phyloP scores from a whole-genome alignment of 208 protist genomes.

The Leishmania turanica region DNA sequence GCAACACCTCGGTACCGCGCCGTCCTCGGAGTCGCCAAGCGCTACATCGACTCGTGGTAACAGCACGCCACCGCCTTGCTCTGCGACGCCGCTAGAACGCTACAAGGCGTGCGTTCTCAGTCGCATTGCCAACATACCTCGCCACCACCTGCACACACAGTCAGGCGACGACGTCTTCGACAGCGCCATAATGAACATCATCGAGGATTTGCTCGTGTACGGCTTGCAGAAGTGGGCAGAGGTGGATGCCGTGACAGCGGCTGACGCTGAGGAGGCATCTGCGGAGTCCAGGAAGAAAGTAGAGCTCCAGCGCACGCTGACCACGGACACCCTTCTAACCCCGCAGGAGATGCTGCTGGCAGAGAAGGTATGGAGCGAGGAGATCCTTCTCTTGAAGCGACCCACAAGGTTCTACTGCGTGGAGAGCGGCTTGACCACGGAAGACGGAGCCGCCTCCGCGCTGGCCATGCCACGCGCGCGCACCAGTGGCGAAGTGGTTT shows the following conservation, averaged over 20 bases:
- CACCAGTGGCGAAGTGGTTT: slow-evolving; percentile 23
- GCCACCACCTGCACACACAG: slow-evolving; percentile 63
- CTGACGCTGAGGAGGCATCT: slow-evolving; percentile 7
- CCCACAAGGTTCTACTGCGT: slow-evolving; percentile 80
- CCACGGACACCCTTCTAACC: slow-evolving; percentile 35
- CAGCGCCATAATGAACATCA: slow-evolving; percentile 68
- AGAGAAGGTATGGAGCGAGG: slow-evolving; percentile 69
- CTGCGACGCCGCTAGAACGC: slow-evolving; percentile 10
- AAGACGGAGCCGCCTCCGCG: slow-evolving; percentile 37
- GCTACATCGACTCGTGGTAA: neutral
- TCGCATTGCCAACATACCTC: slow-evolving; percentile 27
- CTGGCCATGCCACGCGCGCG: slow-evolving; percentile 20
- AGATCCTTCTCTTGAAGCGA: slow-evolving; percentile 69
- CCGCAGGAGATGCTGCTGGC: slow-evolving; percentile 62
- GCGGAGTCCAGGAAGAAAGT: slow-evolving; percentile 17
- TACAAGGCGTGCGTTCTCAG: slow-evolving; percentile 36
- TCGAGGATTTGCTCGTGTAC: slow-evolving; percentile 62
- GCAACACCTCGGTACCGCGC: slow-evolving; percentile 18
- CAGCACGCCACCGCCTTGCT: neutral
- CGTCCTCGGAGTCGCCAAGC: slow-evolving; percentile 1
- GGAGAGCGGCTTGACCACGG: slow-evolving; percentile 48
- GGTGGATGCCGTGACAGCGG: neutral
- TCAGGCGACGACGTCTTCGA: slow-evolving; percentile 70
- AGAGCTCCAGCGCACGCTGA: slow-evolving; percentile 11
- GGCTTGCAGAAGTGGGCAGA: slow-evolving; percentile 36